Conservation (phyloP, 2,329 filamentous ascomycete species). For the Chrysosporium queenslandicum region DNA sequence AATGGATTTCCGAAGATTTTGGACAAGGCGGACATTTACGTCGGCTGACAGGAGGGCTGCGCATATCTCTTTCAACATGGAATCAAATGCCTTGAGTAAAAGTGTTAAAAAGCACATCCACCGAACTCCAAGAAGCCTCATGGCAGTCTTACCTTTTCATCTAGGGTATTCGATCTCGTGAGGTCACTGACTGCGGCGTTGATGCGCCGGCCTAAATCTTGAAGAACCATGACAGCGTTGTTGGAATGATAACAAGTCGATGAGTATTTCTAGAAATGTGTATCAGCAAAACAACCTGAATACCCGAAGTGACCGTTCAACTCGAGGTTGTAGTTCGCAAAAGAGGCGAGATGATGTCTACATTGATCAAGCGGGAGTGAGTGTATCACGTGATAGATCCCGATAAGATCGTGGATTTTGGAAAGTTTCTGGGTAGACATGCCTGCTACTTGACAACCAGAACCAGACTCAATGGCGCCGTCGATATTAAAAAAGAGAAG, state of each 20-base stretch:
- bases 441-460: not conserved
- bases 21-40: constrained; percentile 90
- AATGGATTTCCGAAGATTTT: constrained; percentile 85
- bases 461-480: constrained; percentile 30
- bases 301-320: not conserved
- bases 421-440: not conserved
- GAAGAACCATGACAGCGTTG: constrained; percentile 69
- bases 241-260: not conserved
- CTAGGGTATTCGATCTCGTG: constrained; percentile 81
- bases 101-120: constrained; percentile 14
- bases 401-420: not conserved
- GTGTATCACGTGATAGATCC: not conserved
- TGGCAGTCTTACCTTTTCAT: constrained; percentile 64
- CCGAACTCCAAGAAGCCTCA: not conserved
- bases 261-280: not conserved
- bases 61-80: constrained; percentile 97
- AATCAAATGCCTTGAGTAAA: constrained; percentile 72
- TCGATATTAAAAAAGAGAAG: constrained; percentile 45
- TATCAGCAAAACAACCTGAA: not conserved
- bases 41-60: constrained; percentile 91
- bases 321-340: not conserved
- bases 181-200: constrained; percentile 92
- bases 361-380: not conserved
- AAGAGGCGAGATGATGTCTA: not conserved
- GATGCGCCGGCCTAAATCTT: constrained; percentile 97